Conservation (phyloP, 345 rosid genomes). For the Stellera chamaejasme region DNA sequence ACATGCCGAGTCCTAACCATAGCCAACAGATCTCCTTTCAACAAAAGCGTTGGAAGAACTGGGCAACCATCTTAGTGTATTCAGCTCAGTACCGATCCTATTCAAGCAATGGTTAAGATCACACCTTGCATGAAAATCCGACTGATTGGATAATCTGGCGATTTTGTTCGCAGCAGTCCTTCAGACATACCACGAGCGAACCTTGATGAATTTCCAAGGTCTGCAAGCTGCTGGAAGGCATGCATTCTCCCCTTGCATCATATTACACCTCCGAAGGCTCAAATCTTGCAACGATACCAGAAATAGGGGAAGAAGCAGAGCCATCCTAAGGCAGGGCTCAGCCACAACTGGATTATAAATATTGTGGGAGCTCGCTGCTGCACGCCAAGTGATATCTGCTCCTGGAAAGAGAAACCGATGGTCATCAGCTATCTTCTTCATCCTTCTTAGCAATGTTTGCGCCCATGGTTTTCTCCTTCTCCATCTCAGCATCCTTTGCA, state of each 20-base stretch:
- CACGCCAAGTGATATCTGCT: constrained; percentile 16
- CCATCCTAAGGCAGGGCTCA: constrained; percentile 16
- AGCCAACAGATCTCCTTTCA: constrained; percentile 16
- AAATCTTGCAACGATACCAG: constrained; percentile 9
- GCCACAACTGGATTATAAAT: constrained; percentile 9
- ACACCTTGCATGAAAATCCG: neutral
- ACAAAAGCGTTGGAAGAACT: constrained; percentile 9
- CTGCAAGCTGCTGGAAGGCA: constrained; percentile 13
- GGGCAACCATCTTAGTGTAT: constrained; percentile 8
- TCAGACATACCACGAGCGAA: constrained; percentile 4
- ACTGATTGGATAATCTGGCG: neutral
- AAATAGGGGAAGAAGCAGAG: constrained; percentile 7
- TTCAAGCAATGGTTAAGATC: constrained; percentile 3
- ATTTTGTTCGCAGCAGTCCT: constrained; percentile 7
- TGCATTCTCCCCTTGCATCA: constrained; percentile 2
- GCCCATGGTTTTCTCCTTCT: constrained; percentile 79
- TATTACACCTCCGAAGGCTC: constrained; percentile 13
- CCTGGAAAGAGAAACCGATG: constrained; percentile 4
- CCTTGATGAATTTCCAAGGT: constrained; percentile 4
- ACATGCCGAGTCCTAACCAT: constrained; percentile 5
- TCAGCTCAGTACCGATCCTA: constrained; percentile 5
- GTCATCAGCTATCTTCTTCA: constrained; percentile 32
- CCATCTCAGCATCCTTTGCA: constrained; percentile 90
- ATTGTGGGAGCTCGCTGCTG: constrained; percentile 17
- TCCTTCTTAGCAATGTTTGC: constrained; percentile 49